Evolutionary conservation across 2,329 filamentous ascomycete genomes (phyloP).

Genomic region (Emericellopsis atlantica): DNA sequence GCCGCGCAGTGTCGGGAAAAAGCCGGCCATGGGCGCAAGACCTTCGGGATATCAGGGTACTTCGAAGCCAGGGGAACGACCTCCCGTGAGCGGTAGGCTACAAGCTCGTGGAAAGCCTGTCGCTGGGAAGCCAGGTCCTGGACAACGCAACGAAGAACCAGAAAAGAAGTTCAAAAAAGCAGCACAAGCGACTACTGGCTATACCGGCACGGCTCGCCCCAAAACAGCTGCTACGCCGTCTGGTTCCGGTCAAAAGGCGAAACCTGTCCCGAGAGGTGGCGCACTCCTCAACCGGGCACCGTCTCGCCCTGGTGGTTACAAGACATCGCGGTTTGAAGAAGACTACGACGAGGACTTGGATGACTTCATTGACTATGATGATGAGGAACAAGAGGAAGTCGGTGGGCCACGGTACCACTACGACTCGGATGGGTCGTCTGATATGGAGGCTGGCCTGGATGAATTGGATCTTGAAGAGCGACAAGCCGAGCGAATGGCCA

Average conservation of each 20-base stretch:
- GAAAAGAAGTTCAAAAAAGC: conserved; percentile 52
- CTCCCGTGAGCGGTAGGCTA: background rate
- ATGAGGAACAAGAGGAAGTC: conserved; percentile 32
- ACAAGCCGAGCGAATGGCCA: conserved; percentile 46
- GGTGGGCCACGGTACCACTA: conserved; percentile 36
- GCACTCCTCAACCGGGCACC: conserved; percentile 22
- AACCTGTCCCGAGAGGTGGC: conserved; percentile 19
- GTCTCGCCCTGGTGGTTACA: conserved; percentile 13
- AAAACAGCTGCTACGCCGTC: conserved; percentile 21
- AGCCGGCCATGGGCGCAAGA: conserved; percentile 3
- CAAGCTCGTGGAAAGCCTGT: conserved; percentile 2
- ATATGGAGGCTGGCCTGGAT: conserved; percentile 66
- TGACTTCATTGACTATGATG: conserved; percentile 49
- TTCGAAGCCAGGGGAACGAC: conserved; percentile 10
- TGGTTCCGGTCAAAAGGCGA: conserved; percentile 8
- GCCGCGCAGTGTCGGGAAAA: conserved; percentile 1
- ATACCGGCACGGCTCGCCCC: conserved; percentile 52
- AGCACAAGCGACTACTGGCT: conserved; percentile 49
- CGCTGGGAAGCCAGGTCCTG: background rate
- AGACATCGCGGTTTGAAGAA: conserved; percentile 31
- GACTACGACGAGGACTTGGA: conserved; percentile 53
- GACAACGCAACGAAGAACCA: conserved; percentile 15
- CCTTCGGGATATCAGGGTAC: conserved; percentile 16
- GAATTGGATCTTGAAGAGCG: conserved; percentile 64
- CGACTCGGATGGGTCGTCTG: conserved; percentile 54